These are phyloP conservation scores for Apophysomyces trapeziformis DNA, from an alignment of 371 early-diverging fungal genomes.

Conservation along the genomic window DNA sequence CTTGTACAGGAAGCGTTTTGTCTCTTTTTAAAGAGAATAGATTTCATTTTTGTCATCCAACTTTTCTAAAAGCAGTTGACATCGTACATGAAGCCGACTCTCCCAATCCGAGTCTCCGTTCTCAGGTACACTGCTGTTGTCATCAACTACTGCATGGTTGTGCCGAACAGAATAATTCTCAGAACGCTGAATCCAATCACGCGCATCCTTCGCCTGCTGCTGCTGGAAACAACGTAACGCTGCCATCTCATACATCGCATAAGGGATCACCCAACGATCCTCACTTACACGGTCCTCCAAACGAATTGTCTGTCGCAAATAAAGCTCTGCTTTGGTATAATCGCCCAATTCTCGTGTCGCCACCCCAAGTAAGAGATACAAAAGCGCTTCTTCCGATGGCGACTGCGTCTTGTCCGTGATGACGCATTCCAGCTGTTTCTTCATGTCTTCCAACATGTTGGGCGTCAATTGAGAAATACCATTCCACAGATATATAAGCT, in stretches of 20 bases:
- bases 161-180: conserved; percentile 21
- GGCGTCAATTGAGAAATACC: conserved; percentile 43
- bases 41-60: conserved; percentile 23
- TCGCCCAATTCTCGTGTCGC: conserved; percentile 45
- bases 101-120: conserved; percentile 45
- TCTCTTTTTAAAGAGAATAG: neutral
- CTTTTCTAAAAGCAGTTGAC: conserved; percentile 34
- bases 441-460: conserved; percentile 33
- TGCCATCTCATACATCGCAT: conserved; percentile 37
- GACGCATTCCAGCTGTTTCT: conserved; percentile 18
- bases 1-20: no score
- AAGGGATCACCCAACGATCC: conserved; percentile 33
- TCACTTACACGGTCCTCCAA: conserved; percentile 16
- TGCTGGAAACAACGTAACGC: conserved; percentile 21
- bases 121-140: conserved; percentile 18
- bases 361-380: conserved; percentile 42
- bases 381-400: conserved; percentile 29
- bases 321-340: conserved; percentile 31
- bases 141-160: neutral
- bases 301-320: conserved; percentile 18
- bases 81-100: conserved; percentile 35
- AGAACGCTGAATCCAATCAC: conserved; percentile 21
- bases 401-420: neutral
- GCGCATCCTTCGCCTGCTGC: conserved; percentile 14
- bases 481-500: conserved; percentile 54